Percentiles rank a stretch among this genome's conserved stretches.
Evolutionary conservation across 176 grass and related monocot species (phyloP).

Genomic region (Aegilops bicornis): DNA sequence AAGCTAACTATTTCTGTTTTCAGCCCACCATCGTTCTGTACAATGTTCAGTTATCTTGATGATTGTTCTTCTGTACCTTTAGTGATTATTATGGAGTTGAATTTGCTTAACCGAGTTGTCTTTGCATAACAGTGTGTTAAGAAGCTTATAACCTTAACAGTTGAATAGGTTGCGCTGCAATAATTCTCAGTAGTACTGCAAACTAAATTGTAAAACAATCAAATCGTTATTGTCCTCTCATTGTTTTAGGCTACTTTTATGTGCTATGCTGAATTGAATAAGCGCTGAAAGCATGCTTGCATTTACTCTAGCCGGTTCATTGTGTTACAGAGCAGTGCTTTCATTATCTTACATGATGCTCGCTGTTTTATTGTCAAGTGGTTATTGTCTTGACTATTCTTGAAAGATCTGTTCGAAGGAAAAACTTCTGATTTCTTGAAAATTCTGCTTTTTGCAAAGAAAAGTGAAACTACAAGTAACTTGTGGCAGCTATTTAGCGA

Average conservation of each 20-base stretch:
- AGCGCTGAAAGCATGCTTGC: not conserved
- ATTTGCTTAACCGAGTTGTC: not conserved
- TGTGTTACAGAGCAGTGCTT: constrained; percentile 12
- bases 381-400: not conserved
- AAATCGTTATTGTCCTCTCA: not conserved
- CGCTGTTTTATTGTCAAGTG: constrained; percentile 16
- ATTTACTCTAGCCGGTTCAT: constrained; percentile 8
- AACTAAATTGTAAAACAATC: not conserved
- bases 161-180: not conserved
- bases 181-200: not conserved
- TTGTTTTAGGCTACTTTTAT: constrained; percentile 5
- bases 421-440: constrained; percentile 15
- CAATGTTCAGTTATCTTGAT: constrained; percentile 9
- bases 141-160: not conserved
- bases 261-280: constrained; percentile 1
- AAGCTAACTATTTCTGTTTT: not conserved
- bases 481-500: constrained; percentile 10
- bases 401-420: constrained; percentile 8
- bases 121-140: not conserved
- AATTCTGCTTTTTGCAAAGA: not conserved
- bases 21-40: not conserved
- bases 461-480: constrained; percentile 18
- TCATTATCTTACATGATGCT: constrained; percentile 6
- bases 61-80: constrained; percentile 2
- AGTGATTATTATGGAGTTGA: not conserved